Base-by-base conservation (phyloP, 139 green algal genomes). In the Haematococcus lacustris region DNA sequence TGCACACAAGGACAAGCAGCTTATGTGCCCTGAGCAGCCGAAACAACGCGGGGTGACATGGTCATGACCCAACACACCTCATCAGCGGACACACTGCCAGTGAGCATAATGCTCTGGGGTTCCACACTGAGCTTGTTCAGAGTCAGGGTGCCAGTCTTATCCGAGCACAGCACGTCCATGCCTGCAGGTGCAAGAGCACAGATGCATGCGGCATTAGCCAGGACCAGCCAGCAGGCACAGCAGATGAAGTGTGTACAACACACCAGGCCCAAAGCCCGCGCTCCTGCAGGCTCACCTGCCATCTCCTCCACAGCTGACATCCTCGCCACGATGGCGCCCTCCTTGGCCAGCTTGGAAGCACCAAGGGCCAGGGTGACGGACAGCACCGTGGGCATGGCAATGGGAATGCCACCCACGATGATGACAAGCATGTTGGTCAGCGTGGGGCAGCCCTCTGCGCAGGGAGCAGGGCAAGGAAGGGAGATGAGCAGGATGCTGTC, bases 361-460 rank as follows among this genome's bases (percentile, higher is more conserved):
- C 92, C 92, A 69, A 97, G 80, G 0, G 92, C 92, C 34, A 97
- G 85, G 6, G 92, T 97, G 28, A 95, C 89, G 0, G 86, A 90
- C 69, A 96, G 75, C 64, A 97, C 92, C 30, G 89, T 96, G 53
- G 90, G 90, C 91, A 97, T 97, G 82, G 92, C 92, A 72, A 97
- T 96, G 62, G 92, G 92, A 66, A 97, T 94, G 68, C 89, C 91
- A 32, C 90, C 92, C 35, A 97, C 91, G 38, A 97, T 86, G 74
- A 97, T 88, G 32, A 96, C 91, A 33, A 97, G 85, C 76, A 95
- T 88, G 81, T 95, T 96, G 71, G 81, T 89, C 53, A 96, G 81
- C 0, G 87, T 93, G 50, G 90, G 86, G 82, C 90, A 94, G 40
- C 71, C 77, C 51, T 86, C 88, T 91, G 84, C 76, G 43, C 43